Evolutionary conservation across 768 basidiomycete genomes (phyloP), one percentile per base, ranked within the genome.

Genomic region (Austroboletus eburneus): DNA sequence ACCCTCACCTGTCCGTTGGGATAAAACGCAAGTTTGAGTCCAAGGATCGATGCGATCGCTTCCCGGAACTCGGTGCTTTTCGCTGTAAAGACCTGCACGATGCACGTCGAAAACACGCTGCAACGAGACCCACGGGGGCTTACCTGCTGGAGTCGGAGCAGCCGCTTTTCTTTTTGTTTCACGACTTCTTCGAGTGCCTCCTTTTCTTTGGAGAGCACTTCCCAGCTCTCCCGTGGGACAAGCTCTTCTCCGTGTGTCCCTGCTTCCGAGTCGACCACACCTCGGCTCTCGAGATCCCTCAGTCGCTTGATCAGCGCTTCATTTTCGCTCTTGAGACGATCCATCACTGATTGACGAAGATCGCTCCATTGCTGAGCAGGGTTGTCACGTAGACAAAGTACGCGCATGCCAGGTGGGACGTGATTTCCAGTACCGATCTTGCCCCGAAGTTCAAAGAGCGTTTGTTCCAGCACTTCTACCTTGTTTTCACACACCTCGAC

Each of bases 41-140:
- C 95, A 0, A 97, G 77, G 40, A 98, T 85, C 0, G 87, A 83
- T 4, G 86, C 83, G 49, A 97, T 87, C 6, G 92, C 85, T 61
- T 94, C 90, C 32, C 89, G 80, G 72, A 98, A 95, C 59, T 97
- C 93, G 48, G 85, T 79, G 9, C 85, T 83, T 64, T 96, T 97
- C 27, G 82, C 80, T 0, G 76, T 70, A 67, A 91, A 96, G 5
- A 94, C 81, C 87, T 92, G 32, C 3, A 29, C 10, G 10, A 25
- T 20, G 14, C 10, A 3, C 2, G 6, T 12, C 5, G 24, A 25
- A 1, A 21, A 23, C 9, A 39, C 14, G 20, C 5, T 18, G 14
- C 27, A 21, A 5, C 27, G 27, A 27, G 27, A 12, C n/a, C n/a
- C n/a, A 24, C 33, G 12, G 16, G 14, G 6, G 18, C 66, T 27